Percentiles rank a stretch among this genome's conserved stretches.
These are phyloP conservation scores for Globisporangium iwayamae DNA, from an alignment of 352 stramenopile genomes.

Conservation along the genomic window DNA sequence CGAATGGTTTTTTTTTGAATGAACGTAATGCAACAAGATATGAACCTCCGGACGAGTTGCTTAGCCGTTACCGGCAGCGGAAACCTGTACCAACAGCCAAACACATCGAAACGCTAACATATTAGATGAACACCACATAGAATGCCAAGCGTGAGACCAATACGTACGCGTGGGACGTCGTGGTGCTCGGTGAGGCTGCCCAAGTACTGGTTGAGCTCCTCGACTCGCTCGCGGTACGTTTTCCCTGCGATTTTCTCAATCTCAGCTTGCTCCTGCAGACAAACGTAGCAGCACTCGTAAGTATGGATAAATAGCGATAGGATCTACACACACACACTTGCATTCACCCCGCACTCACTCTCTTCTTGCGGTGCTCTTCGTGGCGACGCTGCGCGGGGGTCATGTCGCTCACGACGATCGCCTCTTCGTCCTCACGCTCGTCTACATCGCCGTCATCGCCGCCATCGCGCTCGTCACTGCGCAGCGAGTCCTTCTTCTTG, in stretches of 20 bases:
- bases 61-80: constrained; percentile 90
- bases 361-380: constrained; percentile 74
- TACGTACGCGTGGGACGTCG: constrained; percentile 93
- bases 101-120: neutral
- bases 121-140: neutral
- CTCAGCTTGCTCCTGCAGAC: constrained; percentile 70
- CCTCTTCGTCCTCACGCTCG: constrained; percentile 15
- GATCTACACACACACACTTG: neutral
- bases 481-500: constrained; percentile 42
- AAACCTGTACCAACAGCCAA: constrained; percentile 38
- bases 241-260: constrained; percentile 84
- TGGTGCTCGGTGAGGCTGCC: constrained; percentile 96
- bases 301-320: neutral
- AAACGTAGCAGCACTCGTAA: neutral
- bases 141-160: neutral
- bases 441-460: constrained; percentile 3
- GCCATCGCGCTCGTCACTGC: constrained; percentile 8
- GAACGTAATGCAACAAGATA: constrained; percentile 1
- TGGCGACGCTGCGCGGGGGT: constrained; percentile 78
- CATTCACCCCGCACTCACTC: constrained; percentile 34
- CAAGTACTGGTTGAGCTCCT: constrained; percentile 97
- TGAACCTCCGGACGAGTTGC: neutral
- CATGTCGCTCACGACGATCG: constrained; percentile 43
- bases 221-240: constrained; percentile 91
- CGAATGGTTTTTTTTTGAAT: constrained; percentile 6